These are phyloP conservation scores for Venturia aucupariae DNA, from an alignment of 2,329 filamentous ascomycete species.

Conservation along the genomic window DNA sequence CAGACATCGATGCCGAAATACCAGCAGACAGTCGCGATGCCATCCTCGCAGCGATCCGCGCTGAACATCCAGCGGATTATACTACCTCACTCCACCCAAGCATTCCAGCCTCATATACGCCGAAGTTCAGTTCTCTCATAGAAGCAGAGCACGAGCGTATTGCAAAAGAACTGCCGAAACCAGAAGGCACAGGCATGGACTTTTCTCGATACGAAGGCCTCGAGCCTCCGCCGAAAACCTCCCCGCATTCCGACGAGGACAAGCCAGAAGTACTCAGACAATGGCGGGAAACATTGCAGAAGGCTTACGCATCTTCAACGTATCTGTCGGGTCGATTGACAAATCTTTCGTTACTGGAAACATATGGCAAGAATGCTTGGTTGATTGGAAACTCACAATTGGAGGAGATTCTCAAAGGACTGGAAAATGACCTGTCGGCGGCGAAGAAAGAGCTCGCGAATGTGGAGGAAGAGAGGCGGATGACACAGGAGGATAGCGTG, in stretches of 20 bases:
- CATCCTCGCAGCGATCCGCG: conserved; percentile 59
- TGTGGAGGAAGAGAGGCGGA: conserved; percentile 60
- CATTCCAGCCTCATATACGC: conserved; percentile 43
- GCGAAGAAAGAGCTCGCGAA: conserved; percentile 61
- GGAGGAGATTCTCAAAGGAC: conserved; percentile 57
- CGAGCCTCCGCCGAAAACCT: conserved; percentile 42
- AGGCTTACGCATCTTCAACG: conserved; percentile 48
- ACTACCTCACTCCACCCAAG: conserved; percentile 46
- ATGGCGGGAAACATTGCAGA: conserved; percentile 43
- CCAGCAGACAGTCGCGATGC: conserved; percentile 53
- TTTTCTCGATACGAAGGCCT: conserved; percentile 75
- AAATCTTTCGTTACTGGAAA: conserved; percentile 66
- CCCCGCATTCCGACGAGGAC: conserved; percentile 29
- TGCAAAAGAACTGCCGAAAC: conserved; percentile 36
- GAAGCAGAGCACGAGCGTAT: conserved; percentile 60
- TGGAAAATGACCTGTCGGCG: conserved; percentile 68
- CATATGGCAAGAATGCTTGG: conserved; percentile 84
- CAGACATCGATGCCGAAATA: conserved; percentile 74
- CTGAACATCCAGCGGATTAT: conserved; percentile 50
- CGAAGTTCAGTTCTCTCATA: conserved; percentile 58
- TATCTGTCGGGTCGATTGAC: conserved; percentile 48
- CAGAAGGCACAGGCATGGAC: conserved; percentile 59
- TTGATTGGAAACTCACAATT: conserved; percentile 72
- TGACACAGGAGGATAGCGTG: conserved; percentile 56
- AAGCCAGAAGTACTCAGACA: conserved; percentile 30